Percentiles rank a stretch among this genome's conserved stretches.
Conservation (phyloP, 345 rosid genomes). For the Mercurialis annua region DNA sequence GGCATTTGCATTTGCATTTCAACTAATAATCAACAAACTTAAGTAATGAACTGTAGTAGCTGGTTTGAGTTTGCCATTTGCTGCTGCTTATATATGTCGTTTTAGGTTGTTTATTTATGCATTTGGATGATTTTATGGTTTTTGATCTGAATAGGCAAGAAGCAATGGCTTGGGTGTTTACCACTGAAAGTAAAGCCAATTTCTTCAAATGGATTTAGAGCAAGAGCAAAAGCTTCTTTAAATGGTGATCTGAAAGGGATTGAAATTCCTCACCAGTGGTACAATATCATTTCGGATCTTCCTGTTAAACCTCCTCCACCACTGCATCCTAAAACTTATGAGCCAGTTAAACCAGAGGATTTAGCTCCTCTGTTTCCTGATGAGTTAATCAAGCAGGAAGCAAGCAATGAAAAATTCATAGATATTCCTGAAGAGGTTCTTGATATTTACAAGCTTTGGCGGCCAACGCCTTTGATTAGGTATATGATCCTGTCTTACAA, state of each 20-base stretch:
- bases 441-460: slow-evolving; percentile 83
- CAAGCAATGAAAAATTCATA: slow-evolving; percentile 57
- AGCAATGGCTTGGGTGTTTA: slow-evolving; percentile 29
- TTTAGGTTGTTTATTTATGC: not conserved
- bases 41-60: not conserved
- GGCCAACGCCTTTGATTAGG: slow-evolving; percentile 94
- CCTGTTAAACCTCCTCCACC: slow-evolving; percentile 80
- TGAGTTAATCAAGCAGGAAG: slow-evolving; percentile 84
- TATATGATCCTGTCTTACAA: slow-evolving; percentile 25
- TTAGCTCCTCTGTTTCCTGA: slow-evolving; percentile 73
- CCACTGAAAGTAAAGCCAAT: slow-evolving; percentile 23
- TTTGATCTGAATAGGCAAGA: slow-evolving; percentile 18
- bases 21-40: not conserved
- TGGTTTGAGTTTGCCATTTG: not conserved
- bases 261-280: slow-evolving; percentile 65
- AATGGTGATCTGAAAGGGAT: slow-evolving; percentile 24
- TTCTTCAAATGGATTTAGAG: slow-evolving; percentile 37
- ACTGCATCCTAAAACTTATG: slow-evolving; percentile 67
- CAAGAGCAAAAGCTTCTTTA: slow-evolving; percentile 41
- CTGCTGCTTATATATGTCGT: not conserved
- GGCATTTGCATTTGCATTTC: too few relatives aligned
- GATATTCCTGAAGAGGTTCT: slow-evolving; percentile 87
- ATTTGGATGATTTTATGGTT: not conserved
- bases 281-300: slow-evolving; percentile 79
- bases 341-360: slow-evolving; percentile 72